Percentiles rank a stretch among this genome's conserved stretches.
These are phyloP conservation scores for Ascochyta viciae-villosae DNA, from an alignment of 2,329 filamentous ascomycete species.

Conservation along the genomic window DNA sequence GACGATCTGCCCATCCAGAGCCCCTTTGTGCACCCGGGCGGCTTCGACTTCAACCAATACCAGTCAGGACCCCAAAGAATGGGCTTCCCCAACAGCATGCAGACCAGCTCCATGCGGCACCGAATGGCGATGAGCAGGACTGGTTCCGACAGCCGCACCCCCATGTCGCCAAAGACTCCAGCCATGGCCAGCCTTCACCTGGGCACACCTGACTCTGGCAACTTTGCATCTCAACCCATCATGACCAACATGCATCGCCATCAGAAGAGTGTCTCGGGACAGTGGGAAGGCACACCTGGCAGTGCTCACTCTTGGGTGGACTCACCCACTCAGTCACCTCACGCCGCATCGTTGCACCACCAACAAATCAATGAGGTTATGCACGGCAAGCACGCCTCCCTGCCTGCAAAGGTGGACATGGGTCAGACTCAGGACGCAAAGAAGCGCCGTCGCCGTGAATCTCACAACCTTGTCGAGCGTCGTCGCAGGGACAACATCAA, in stretches of 20 bases:
- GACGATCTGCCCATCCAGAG: slow-evolving; percentile 92
- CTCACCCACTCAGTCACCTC: slow-evolving; percentile 86
- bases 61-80: slow-evolving; percentile 68
- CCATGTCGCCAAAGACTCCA: slow-evolving; percentile 87
- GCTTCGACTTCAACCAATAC: slow-evolving; percentile 80
- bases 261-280: slow-evolving; percentile 83
- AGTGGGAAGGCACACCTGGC: slow-evolving; percentile 87
- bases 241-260: slow-evolving; percentile 71
- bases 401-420: slow-evolving; percentile 80
- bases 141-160: slow-evolving; percentile 74
- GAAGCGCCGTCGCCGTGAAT: slow-evolving; percentile 87
- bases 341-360: slow-evolving; percentile 70
- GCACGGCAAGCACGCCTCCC: slow-evolving; percentile 84
- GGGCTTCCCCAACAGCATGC: slow-evolving; percentile 42
- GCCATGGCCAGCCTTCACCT: slow-evolving; percentile 76
- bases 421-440: slow-evolving; percentile 89
- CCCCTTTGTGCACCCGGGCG: slow-evolving; percentile 73
- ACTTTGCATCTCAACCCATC: slow-evolving; percentile 80
- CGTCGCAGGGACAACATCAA: slow-evolving; percentile 98
- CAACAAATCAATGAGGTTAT: slow-evolving; percentile 88
- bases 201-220: slow-evolving; percentile 72
- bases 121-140: slow-evolving; percentile 62
- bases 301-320: slow-evolving; percentile 87
- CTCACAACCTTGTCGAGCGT: slow-evolving; percentile 95
- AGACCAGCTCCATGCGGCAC: slow-evolving; percentile 41